A percentile compares a stretch with the other conserved stretches of the same genome.
Conservation (phyloP, 768 basidiomycete species). For the Tulasnella sp. region DNA sequence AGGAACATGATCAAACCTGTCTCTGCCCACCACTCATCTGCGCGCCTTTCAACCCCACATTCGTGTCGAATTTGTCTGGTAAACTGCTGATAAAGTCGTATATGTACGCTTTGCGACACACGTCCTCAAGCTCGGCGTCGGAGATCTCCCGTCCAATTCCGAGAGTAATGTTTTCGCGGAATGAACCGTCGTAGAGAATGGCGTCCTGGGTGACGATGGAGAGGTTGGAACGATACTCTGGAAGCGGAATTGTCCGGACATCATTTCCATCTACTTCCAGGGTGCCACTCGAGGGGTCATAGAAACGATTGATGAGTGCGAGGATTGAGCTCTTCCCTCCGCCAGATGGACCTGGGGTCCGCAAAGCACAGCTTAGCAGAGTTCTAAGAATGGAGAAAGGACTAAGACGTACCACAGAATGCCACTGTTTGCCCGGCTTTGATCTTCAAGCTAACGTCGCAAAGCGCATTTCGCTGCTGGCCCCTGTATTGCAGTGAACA, state of each 20-base stretch:
- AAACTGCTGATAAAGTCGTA: slow-evolving; percentile 29
- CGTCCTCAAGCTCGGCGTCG: slow-evolving; percentile 5
- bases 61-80: slow-evolving; percentile 35
- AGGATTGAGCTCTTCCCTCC: slow-evolving; percentile 33
- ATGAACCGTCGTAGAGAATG: slow-evolving; percentile 37
- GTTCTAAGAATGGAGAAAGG: not conserved
- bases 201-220: slow-evolving; percentile 40
- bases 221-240: slow-evolving; percentile 34
- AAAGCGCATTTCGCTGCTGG: slow-evolving; percentile 35
- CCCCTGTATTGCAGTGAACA: slow-evolving; percentile 36
- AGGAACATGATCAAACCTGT: slow-evolving; percentile 30
- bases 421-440: slow-evolving; percentile 36
- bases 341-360: slow-evolving; percentile 7
- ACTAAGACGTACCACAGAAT: slow-evolving; percentile 36
- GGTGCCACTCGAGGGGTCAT: slow-evolving; percentile 36
- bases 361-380: not conserved
- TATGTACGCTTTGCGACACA: slow-evolving; percentile 8
- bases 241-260: slow-evolving; percentile 34
- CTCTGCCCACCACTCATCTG: slow-evolving; percentile 37
- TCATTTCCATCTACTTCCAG: slow-evolving; percentile 37
- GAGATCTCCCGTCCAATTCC: slow-evolving; percentile 15
- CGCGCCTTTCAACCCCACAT: slow-evolving; percentile 38
- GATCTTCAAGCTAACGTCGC: slow-evolving; percentile 35
- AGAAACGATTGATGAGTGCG: slow-evolving; percentile 38
- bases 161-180: slow-evolving; percentile 36